These are phyloP conservation scores for Glomus cerebriforme DNA, from an alignment of 192 early-diverging fungal genomes.

Conservation along the genomic window DNA sequence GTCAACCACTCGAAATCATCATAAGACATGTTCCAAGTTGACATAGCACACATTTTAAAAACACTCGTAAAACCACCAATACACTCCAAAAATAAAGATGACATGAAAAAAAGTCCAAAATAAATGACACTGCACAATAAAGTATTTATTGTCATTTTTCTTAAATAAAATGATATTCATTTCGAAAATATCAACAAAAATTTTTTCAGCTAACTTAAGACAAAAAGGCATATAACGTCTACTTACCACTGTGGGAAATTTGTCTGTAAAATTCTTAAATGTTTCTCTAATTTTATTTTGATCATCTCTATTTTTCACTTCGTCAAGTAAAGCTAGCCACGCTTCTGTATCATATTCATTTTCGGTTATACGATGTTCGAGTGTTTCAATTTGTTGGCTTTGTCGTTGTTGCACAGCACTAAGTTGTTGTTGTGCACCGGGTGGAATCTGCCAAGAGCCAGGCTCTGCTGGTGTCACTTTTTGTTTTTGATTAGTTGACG, in stretches of 20 bases:
- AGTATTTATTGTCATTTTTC: too few relatives aligned
- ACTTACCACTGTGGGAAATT: conserved; percentile 84
- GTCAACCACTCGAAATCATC: not conserved
- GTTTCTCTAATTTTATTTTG: conserved; percentile 58
- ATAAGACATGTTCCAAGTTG: not conserved
- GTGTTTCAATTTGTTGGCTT: conserved; percentile 49
- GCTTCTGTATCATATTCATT: conserved; percentile 65
- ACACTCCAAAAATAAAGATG: too few relatives aligned
- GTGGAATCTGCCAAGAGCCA: conserved; percentile 52
- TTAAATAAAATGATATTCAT: not conserved
- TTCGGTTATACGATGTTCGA: conserved; percentile 56
- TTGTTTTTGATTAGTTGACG: not conserved
- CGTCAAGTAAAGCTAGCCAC: conserved; percentile 65
- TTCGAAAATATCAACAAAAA: not conserved
- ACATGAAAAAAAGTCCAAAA: too few relatives aligned
- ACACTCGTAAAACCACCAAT: too few relatives aligned
- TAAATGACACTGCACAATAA: too few relatives aligned
- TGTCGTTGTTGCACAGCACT: not conserved
- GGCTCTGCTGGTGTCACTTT: conserved; percentile 33
- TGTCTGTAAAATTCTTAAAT: conserved; percentile 69
- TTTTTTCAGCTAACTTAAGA: not conserved
- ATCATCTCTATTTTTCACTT: conserved; percentile 61
- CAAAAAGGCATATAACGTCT: conserved; percentile 14
- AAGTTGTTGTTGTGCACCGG: conserved; percentile 35
- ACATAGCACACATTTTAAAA: too few relatives aligned